Percentiles rank a stretch among this genome's conserved stretches.
phyloP scores from a whole-genome alignment of 768 basidiomycete genomes.

The Clavaria fumosa region DNA sequence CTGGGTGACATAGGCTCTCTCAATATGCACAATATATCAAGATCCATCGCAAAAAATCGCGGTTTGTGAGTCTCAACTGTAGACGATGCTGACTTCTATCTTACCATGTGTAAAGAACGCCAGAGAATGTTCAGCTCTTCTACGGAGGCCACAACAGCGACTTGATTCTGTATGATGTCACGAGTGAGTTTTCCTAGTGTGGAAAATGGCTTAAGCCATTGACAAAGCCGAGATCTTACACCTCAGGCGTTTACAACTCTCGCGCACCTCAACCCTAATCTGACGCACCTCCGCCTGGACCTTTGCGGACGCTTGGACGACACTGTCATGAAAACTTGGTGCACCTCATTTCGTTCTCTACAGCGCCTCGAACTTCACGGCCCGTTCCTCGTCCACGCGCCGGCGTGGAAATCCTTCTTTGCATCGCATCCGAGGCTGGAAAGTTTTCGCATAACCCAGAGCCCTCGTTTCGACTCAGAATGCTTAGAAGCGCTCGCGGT shows the following conservation, averaged over 20 bases:
- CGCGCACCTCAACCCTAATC: conserved; percentile 68
- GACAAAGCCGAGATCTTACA: conserved; percentile 37
- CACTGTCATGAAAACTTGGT: conserved; percentile 41
- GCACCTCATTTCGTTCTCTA: conserved; percentile 46
- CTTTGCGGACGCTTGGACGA: conserved; percentile 75
- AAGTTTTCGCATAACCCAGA: conserved; percentile 69
- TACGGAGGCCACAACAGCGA: conserved; percentile 55
- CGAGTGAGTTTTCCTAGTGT: conserved; percentile 39
- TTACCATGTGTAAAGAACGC: conserved; percentile 32
- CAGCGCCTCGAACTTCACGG: conserved; percentile 67
- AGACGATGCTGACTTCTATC: conserved; percentile 5
- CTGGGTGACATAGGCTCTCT: conserved; percentile 75
- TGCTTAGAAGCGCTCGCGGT: conserved; percentile 49
- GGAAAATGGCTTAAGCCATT: neutral
- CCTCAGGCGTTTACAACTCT: conserved; percentile 56
- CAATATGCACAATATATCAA: conserved; percentile 76
- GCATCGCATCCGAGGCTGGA: conserved; percentile 42
- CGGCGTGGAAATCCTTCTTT: conserved; percentile 68
- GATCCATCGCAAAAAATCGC: conserved; percentile 67
- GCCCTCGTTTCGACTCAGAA: conserved; percentile 67
- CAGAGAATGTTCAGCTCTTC: conserved; percentile 71
- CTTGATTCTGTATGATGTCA: conserved; percentile 76
- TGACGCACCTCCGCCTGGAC: conserved; percentile 66
- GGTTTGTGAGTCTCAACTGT: conserved; percentile 45
- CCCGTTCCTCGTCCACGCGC: conserved; percentile 66